Percentiles rank a stretch among this genome's conserved stretches.
These are phyloP conservation scores for Talaromyces ruber DNA, from an alignment of 495 filamentous ascomycete genomes.

Conservation along the genomic window DNA sequence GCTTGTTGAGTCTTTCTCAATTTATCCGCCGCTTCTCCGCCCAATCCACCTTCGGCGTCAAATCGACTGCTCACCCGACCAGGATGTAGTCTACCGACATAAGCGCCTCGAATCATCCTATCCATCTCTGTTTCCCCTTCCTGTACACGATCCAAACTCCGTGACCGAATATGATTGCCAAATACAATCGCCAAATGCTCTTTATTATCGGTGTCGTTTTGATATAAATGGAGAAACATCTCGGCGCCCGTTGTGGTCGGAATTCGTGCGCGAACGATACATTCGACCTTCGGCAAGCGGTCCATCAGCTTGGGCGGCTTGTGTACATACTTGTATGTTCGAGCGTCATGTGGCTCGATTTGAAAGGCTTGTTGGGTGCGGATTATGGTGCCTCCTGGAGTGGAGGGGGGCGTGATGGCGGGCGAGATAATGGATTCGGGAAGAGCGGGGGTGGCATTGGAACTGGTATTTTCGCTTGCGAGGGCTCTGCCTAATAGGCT, in stretches of 20 bases:
- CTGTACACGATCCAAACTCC: slow-evolving; percentile 66
- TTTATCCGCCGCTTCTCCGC: not conserved
- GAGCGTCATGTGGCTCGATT: slow-evolving; percentile 10
- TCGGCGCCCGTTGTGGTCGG: slow-evolving; percentile 83
- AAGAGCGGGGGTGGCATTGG: slow-evolving; percentile 25
- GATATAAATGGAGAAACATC: slow-evolving; percentile 95
- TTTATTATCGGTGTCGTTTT: slow-evolving; percentile 86
- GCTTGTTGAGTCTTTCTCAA: slow-evolving; percentile 14
- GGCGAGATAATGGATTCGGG: slow-evolving; percentile 58
- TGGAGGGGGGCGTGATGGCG: slow-evolving; percentile 68
- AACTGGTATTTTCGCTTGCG: slow-evolving; percentile 1
- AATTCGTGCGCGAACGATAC: slow-evolving; percentile 76
- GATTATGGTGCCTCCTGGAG: slow-evolving; percentile 57
- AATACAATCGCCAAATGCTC: slow-evolving; percentile 99
- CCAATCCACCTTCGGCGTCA: slow-evolving; percentile 17
- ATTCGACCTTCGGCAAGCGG: slow-evolving; percentile 65
- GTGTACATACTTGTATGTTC: slow-evolving; percentile 29
- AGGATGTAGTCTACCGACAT: slow-evolving; percentile 78
- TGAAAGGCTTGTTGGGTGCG: slow-evolving; percentile 31
- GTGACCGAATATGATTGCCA: slow-evolving; percentile 71
- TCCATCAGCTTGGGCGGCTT: slow-evolving; percentile 61
- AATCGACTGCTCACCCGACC: slow-evolving; percentile 66
- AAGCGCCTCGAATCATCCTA: slow-evolving; percentile 90
- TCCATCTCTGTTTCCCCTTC: slow-evolving; percentile 94
- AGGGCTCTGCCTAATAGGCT: slow-evolving; percentile 1